Evolutionary conservation across 225 moss, liverwort and hornwort species (phyloP).

Genomic region (Marchantia polymorpha): DNA sequence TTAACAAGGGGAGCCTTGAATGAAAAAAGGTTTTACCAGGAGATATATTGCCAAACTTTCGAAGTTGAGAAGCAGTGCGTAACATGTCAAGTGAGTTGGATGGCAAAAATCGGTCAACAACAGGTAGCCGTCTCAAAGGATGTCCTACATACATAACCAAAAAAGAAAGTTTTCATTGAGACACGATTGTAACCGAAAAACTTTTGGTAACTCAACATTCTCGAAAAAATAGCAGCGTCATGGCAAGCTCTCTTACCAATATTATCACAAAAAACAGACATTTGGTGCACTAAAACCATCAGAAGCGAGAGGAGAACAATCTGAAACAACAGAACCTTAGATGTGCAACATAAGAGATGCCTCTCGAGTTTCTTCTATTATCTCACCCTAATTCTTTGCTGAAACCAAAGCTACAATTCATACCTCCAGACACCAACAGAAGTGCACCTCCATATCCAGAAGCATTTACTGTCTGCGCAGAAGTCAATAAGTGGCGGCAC

Average conservation of each 20-base stretch:
- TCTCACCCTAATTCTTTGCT: too few relatives aligned
- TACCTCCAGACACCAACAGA: slow-evolving; percentile 76
- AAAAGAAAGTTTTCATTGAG: not conserved
- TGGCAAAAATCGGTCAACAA: slow-evolving; percentile 58
- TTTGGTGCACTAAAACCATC: not conserved
- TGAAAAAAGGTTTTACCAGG: slow-evolving; percentile 47
- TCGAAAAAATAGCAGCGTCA: not conserved
- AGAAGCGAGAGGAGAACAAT: not conserved
- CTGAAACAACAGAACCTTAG: not conserved
- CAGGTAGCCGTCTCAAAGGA: slow-evolving; percentile 54
- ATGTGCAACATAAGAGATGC: not conserved
- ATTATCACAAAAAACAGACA: too few relatives aligned
- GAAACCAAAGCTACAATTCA: not conserved
- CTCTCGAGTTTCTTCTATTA: not conserved
- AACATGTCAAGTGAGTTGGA: slow-evolving; percentile 61
- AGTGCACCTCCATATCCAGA: slow-evolving; percentile 63
- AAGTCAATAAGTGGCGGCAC: slow-evolving; percentile 44
- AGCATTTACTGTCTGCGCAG: slow-evolving; percentile 47
- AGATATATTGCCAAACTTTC: slow-evolving; percentile 53
- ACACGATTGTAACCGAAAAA: not conserved
- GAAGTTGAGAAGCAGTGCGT: slow-evolving; percentile 55
- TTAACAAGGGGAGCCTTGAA: not conserved
- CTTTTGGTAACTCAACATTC: not conserved
- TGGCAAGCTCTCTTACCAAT: too few relatives aligned
- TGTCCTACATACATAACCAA: slow-evolving; percentile 48